Evolutionary conservation across 208 protist species (phyloP).

Genomic region (Angomonas deanei): DNA sequence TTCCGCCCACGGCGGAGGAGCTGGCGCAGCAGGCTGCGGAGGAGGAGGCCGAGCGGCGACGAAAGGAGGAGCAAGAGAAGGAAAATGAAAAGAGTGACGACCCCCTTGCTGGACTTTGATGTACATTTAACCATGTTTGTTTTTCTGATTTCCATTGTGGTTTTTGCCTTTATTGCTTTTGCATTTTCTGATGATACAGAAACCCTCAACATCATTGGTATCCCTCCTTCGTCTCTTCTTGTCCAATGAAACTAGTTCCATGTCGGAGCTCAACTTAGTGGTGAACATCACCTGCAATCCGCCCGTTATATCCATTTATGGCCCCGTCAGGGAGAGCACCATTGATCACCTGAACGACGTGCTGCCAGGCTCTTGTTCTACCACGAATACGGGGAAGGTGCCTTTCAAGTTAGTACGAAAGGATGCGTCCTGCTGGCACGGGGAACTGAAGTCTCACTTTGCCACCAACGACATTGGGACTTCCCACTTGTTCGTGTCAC

Average conservation of each 20-base stretch:
- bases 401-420: constrained; percentile 46
- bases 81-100: constrained; percentile 35
- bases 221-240: background rate
- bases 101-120: constrained; percentile 32
- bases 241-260: too few relatives aligned
- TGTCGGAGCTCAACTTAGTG: constrained; percentile 83
- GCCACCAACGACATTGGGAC: constrained; percentile 75
- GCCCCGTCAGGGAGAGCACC: constrained; percentile 86
- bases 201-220: background rate
- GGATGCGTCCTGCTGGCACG: constrained; percentile 82
- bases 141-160: background rate
- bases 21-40: constrained; percentile 37
- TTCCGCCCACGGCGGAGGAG: constrained; percentile 69
- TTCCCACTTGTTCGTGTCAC: background rate
- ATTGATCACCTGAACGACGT: constrained; percentile 81
- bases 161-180: constrained; percentile 11
- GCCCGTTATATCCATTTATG: constrained; percentile 80
- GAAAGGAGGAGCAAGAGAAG: constrained; percentile 40
- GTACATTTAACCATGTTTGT: background rate
- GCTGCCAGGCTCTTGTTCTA: constrained; percentile 32
- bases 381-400: constrained; percentile 2
- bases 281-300: constrained; percentile 90
- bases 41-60: constrained; percentile 36
- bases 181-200: background rate
- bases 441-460: constrained; percentile 79